These are phyloP conservation scores for Erodium chrysanthum DNA, from an alignment of 441 rosid genomes.

Conservation along the genomic window DNA sequence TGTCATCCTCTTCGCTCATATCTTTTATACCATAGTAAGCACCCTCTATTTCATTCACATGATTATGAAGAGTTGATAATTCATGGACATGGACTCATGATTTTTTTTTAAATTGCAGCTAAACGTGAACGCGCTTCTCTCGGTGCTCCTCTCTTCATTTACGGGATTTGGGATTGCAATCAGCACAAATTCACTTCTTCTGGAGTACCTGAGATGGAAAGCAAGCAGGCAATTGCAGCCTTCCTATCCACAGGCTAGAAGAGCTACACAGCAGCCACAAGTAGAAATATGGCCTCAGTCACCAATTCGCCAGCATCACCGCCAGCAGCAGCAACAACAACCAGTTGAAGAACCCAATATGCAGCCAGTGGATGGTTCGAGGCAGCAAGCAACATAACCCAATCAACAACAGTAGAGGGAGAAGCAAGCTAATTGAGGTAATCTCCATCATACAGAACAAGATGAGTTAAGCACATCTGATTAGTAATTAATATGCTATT, in stretches of 20 bases:
- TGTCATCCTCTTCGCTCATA: constrained; percentile 36
- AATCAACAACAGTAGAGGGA: neutral
- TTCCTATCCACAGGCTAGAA: constrained; percentile 16
- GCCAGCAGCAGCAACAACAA: constrained; percentile 1
- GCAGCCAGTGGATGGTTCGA: neutral
- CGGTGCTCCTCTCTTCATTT: constrained; percentile 31
- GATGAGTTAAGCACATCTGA: neutral
- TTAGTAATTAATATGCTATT: neutral
- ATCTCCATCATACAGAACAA: neutral
- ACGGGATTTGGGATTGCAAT: constrained; percentile 37
- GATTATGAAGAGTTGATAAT: too few relatives aligned
- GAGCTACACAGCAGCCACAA: constrained; percentile 18
- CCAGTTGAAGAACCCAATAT: neutral
- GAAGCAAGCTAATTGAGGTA: neutral
- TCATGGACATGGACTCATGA: neutral
- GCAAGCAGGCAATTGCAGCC: constrained; percentile 22
- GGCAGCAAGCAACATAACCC: neutral
- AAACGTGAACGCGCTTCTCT: constrained; percentile 27
- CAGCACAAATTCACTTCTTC: constrained; percentile 31
- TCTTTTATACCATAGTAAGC: constrained; percentile 34
- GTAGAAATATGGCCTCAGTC: neutral
- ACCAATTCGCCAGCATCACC: neutral
- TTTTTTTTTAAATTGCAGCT: constrained; percentile 22
- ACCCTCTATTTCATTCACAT: constrained; percentile 10
- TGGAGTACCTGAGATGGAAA: constrained; percentile 34